These are phyloP conservation scores for Aureobasidium zeae DNA, from an alignment of 2,329 filamentous ascomycete genomes.

Conservation along the genomic window DNA sequence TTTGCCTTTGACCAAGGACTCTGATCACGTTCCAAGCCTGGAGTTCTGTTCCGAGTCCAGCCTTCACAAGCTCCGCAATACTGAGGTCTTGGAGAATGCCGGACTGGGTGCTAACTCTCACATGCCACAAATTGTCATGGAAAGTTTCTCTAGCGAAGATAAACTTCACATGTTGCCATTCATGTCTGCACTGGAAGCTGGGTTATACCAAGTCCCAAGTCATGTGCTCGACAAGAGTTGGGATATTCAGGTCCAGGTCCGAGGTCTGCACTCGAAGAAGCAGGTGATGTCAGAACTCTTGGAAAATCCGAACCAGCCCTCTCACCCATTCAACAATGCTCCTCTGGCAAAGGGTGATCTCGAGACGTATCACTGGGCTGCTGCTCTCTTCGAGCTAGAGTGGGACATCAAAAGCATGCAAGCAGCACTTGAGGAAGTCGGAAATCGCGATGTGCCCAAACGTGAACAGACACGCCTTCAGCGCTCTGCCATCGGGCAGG, in stretches of 20 bases:
- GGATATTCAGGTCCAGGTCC: slow-evolving; percentile 1
- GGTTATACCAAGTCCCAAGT: not conserved
- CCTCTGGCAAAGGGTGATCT: slow-evolving; percentile 28
- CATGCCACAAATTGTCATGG: slow-evolving; percentile 6
- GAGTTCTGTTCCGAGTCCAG: slow-evolving; percentile 30
- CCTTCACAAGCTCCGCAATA: slow-evolving; percentile 32
- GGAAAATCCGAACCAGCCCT: slow-evolving; percentile 29
- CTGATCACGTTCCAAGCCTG: not conserved
- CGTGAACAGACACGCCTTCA: slow-evolving; percentile 19
- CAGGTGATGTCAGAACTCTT: slow-evolving; percentile 21
- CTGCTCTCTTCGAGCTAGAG: slow-evolving; percentile 16
- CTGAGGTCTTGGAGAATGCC: slow-evolving; percentile 19
- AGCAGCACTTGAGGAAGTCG: slow-evolving; percentile 8
- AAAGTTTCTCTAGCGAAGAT: slow-evolving; percentile 27
- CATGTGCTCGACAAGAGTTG: not conserved
- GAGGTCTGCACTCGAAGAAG: not conserved
- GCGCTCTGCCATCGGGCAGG: slow-evolving; percentile 19
- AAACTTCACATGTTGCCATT: not conserved
- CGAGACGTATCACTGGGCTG: slow-evolving; percentile 1
- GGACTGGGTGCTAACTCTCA: slow-evolving; percentile 22
- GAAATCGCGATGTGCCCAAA: slow-evolving; percentile 9
- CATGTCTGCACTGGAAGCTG: slow-evolving; percentile 3
- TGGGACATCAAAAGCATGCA: slow-evolving; percentile 18
- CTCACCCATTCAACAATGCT: slow-evolving; percentile 41
- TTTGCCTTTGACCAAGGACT: slow-evolving; percentile 17